Conservation (phyloP, 345 rosid genomes). For the Populus ilicifolia region DNA sequence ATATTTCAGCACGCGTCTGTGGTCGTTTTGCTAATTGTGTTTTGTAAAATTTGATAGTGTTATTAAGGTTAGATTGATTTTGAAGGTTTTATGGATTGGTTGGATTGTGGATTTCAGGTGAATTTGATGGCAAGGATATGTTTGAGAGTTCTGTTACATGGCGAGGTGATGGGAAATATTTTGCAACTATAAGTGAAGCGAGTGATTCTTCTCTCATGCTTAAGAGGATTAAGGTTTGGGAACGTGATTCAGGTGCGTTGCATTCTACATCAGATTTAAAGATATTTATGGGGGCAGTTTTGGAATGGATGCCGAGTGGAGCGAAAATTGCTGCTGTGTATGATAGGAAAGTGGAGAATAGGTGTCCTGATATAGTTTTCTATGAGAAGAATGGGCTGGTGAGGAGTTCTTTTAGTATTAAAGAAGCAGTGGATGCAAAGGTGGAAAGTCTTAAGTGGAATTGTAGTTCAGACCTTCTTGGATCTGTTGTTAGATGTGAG, state of each 20-base stretch:
- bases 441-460: conserved; percentile 80
- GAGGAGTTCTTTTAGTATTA: conserved; percentile 63
- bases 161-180: conserved; percentile 95
- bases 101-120: conserved; percentile 39
- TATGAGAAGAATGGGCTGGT: conserved; percentile 87
- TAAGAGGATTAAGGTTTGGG: conserved; percentile 87
- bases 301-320: conserved; percentile 99
- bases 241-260: conserved; percentile 70
- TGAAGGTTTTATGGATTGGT: conserved; percentile 1
- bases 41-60: neutral
- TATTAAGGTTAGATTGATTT: neutral
- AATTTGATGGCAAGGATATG: conserved; percentile 23
- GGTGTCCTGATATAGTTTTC: conserved; percentile 60
- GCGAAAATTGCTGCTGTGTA: conserved; percentile 82
- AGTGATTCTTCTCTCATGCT: conserved; percentile 31
- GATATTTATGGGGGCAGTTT: conserved; percentile 53
- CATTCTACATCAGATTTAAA: conserved; percentile 72
- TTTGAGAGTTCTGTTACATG: conserved; percentile 60
- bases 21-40: neutral
- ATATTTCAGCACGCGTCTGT: neutral
- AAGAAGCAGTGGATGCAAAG: conserved; percentile 44
- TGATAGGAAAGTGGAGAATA: conserved; percentile 51
- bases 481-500: conserved; percentile 59
- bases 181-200: conserved; percentile 53
- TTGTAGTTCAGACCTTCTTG: conserved; percentile 83